A percentile compares a stretch with the other conserved stretches of the same genome.
These are phyloP conservation scores for Phytophthora sojae DNA, from an alignment of 352 stramenopile genomes.

Conservation along the genomic window DNA sequence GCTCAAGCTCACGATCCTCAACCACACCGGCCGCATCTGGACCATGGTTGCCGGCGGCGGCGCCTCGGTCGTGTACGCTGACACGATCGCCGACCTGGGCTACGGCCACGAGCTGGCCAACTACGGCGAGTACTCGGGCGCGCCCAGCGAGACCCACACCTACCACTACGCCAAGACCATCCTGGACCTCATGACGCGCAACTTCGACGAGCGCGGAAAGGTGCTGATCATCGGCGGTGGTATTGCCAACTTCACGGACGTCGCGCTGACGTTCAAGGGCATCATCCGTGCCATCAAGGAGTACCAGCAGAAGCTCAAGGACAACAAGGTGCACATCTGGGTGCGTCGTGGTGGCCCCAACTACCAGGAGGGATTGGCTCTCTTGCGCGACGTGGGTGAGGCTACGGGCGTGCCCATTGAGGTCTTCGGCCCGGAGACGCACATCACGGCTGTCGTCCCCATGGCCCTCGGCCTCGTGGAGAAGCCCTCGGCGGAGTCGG, in stretches of 20 bases:
- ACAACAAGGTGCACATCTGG: conserved; percentile 94
- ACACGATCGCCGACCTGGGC: conserved; percentile 97
- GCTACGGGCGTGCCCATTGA: conserved; percentile 93
- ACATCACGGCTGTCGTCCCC: conserved; percentile 95
- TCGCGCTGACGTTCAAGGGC: conserved; percentile 97
- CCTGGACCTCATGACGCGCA: conserved; percentile 95
- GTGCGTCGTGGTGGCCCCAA: conserved; percentile 96
- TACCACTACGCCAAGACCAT: conserved; percentile 98
- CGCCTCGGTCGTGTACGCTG: conserved; percentile 96
- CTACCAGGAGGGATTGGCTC: conserved; percentile 95
- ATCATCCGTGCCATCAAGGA: conserved; percentile 96
- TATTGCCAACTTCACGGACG: conserved; percentile 99
- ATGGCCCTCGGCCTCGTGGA: conserved; percentile 93
- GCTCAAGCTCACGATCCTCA: conserved; percentile 97
- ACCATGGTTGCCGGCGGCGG: conserved; percentile 97
- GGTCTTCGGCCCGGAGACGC: conserved; percentile 96
- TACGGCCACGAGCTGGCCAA: conserved; percentile 95
- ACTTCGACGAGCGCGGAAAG: conserved; percentile 92
- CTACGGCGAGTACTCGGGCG: conserved; percentile 98
- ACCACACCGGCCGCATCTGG: conserved; percentile 95
- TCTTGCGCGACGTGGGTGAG: conserved; percentile 93
- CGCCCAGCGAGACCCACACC: conserved; percentile 96
- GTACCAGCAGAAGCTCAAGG: conserved; percentile 93
- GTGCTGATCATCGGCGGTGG: conserved; percentile 97
- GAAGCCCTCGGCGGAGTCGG: conserved; percentile 41